Conservation (phyloP, 2,329 filamentous ascomycete species). For the Fusarium subtropicale region DNA sequence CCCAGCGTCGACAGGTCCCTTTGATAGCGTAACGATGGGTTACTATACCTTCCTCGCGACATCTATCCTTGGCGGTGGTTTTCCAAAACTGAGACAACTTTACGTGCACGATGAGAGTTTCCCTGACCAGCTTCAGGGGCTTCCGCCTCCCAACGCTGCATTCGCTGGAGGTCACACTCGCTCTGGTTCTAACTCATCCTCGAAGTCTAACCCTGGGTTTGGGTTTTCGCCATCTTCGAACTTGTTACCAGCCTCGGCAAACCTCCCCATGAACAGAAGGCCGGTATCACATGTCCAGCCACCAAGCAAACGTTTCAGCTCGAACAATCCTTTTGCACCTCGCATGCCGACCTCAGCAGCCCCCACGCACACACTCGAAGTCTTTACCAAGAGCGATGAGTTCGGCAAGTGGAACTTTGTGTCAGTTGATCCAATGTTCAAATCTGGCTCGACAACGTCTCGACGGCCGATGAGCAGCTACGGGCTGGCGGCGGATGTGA, state of each 20-base stretch:
- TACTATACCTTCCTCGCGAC: slow-evolving; percentile 89
- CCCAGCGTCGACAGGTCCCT: slow-evolving; percentile 67
- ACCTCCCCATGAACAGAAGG: slow-evolving; percentile 45
- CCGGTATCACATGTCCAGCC: slow-evolving; percentile 48
- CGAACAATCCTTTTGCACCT: slow-evolving; percentile 69
- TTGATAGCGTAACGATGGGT: slow-evolving; percentile 64
- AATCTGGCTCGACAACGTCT: slow-evolving; percentile 42
- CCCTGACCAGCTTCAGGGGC: slow-evolving; percentile 78
- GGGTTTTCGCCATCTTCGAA: slow-evolving; percentile 42
- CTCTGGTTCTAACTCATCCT: slow-evolving; percentile 51
- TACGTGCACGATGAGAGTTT: slow-evolving; percentile 90
- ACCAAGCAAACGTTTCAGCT: slow-evolving; percentile 63
- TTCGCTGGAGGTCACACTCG: slow-evolving; percentile 48
- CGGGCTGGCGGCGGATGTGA: slow-evolving; percentile 65
- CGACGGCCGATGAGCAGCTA: slow-evolving; percentile 66
- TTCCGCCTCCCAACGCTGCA: slow-evolving; percentile 71
- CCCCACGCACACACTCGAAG: slow-evolving; percentile 67
- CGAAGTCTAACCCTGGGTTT: slow-evolving; percentile 41
- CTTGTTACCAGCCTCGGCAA: slow-evolving; percentile 40
- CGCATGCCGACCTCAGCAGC: slow-evolving; percentile 49
- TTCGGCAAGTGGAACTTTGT: slow-evolving; percentile 70
- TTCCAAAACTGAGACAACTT: slow-evolving; percentile 79
- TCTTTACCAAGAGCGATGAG: slow-evolving; percentile 70
- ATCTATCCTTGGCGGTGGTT: slow-evolving; percentile 80
- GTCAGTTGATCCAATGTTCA: slow-evolving; percentile 56